phyloP scores from a whole-genome alignment of 2,329 filamentous ascomycete species.

The Colletotrichum navitas region DNA sequence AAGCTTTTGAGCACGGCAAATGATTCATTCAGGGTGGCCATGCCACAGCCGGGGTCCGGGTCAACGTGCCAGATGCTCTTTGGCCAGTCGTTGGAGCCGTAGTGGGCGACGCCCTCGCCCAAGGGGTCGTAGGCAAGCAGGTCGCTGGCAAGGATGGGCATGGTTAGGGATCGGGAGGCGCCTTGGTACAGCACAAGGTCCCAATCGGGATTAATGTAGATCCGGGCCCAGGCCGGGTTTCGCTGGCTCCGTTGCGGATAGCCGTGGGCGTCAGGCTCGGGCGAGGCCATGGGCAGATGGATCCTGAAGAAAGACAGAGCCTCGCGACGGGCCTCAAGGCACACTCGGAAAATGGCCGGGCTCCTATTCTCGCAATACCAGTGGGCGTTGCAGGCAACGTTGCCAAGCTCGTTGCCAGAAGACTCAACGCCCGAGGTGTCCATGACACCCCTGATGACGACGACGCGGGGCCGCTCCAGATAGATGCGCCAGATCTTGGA shows the following conservation, averaged over 20 bases:
- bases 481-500: constrained; percentile 42
- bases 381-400: constrained; percentile 31
- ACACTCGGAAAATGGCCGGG: constrained; percentile 42
- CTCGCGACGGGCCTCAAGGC: constrained; percentile 40
- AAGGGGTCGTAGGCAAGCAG: constrained; percentile 41
- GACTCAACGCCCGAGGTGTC: constrained; percentile 20
- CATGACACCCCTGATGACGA: constrained; percentile 39
- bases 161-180: constrained; percentile 22
- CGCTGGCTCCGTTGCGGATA: constrained; percentile 29
- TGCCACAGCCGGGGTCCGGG: constrained; percentile 34
- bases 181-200: constrained; percentile 43
- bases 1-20: constrained; percentile 35
- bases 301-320: constrained; percentile 43
- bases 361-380: constrained; percentile 44
- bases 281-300: constrained; percentile 39
- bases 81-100: constrained; percentile 40
- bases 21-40: constrained; percentile 38
- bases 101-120: constrained; percentile 38
- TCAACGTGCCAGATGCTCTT: constrained; percentile 36
- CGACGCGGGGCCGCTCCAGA: constrained; percentile 40
- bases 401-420: constrained; percentile 34
- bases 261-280: constrained; percentile 29
- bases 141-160: constrained; percentile 43
- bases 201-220: constrained; percentile 44
- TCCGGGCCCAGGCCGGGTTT: constrained; percentile 41